Evolutionary conservation across 371 early-diverging fungal species (phyloP).

Genomic region (Mucor indicus): DNA sequence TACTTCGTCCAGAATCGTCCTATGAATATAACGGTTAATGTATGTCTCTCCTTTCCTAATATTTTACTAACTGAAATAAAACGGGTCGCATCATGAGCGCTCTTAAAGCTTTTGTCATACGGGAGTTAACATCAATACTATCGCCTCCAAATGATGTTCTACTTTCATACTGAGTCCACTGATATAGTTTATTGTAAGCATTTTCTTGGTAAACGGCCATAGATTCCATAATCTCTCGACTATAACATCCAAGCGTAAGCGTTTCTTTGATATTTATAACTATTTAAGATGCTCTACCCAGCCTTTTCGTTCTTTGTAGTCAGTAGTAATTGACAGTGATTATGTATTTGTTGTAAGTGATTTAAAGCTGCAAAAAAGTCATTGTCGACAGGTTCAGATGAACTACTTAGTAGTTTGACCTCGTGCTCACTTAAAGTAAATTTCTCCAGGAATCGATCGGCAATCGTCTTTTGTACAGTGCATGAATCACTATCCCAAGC

Average conservation of each 20-base stretch:
- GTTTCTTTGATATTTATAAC: not conserved
- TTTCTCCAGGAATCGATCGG: constrained; percentile 62
- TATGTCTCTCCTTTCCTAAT: not conserved
- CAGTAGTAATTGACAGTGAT: constrained; percentile 75
- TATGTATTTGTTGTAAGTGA: constrained; percentile 68
- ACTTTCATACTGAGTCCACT: constrained; percentile 78
- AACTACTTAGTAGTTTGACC: constrained; percentile 51
- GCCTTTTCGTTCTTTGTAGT: constrained; percentile 76
- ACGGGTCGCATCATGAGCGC: constrained; percentile 72
- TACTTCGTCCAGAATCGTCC: constrained; percentile 72
- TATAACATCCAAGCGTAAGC: constrained; percentile 11
- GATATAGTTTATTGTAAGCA: constrained; percentile 73
- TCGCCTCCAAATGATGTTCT: constrained; percentile 66
- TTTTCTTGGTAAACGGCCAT: constrained; percentile 68
- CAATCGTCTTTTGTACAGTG: constrained; percentile 46
- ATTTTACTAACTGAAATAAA: constrained; percentile 63
- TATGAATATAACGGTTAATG: not conserved
- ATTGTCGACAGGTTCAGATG: constrained; percentile 48
- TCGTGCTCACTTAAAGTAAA: constrained; percentile 72
- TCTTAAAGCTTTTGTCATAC: constrained; percentile 66
- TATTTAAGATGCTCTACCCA: constrained; percentile 47
- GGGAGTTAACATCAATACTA: constrained; percentile 67
- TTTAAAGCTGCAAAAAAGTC: constrained; percentile 75
- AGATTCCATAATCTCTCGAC: constrained; percentile 78
- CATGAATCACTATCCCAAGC: constrained; percentile 40